Percentiles rank a stretch among this genome's conserved stretches.
Conservation (phyloP, 192 early-diverging fungal species). For the Geranomyces michiganensis region DNA sequence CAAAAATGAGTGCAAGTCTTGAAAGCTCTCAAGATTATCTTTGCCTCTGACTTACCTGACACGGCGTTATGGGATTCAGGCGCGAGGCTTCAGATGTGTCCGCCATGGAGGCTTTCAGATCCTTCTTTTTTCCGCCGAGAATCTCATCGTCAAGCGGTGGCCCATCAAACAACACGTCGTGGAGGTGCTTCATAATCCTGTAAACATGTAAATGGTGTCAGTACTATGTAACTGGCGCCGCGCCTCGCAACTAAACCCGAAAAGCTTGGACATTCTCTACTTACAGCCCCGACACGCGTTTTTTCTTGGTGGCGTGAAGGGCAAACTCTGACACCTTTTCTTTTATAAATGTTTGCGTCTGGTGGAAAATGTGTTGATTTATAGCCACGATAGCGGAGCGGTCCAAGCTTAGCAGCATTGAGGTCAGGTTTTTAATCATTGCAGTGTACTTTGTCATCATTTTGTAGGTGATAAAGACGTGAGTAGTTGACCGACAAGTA, state of each 20-base stretch:
- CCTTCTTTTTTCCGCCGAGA: neutral
- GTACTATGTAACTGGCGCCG: no score
- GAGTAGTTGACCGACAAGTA: no score
- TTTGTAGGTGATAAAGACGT: no score
- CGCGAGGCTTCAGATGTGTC: neutral
- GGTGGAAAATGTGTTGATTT: conserved; percentile 41
- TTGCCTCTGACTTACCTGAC: neutral
- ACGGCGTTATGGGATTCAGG: conserved; percentile 21
- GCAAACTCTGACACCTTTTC: conserved; percentile 37
- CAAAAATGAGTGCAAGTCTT: no score
- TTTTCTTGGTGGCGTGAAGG: conserved; percentile 46
- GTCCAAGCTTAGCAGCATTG: conserved; percentile 29
- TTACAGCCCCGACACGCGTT: conserved; percentile 30
- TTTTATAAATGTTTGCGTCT: conserved; percentile 41
- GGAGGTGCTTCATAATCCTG: conserved; percentile 35
- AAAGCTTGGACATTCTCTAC: no score
- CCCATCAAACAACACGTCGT: conserved; percentile 30
- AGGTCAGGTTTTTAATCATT: conserved; percentile 52
- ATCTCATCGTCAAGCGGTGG: conserved; percentile 18
- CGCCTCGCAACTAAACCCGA: no score
- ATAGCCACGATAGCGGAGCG: conserved; percentile 31
- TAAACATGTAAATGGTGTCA: neutral
- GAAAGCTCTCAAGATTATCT: no score
- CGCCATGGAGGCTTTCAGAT: neutral
- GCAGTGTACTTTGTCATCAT: conserved; percentile 42